Percentiles rank a stretch among this genome's conserved stretches.
Conservation (phyloP, 352 stramenopile genomes). For the Globisporangium nodosum region DNA sequence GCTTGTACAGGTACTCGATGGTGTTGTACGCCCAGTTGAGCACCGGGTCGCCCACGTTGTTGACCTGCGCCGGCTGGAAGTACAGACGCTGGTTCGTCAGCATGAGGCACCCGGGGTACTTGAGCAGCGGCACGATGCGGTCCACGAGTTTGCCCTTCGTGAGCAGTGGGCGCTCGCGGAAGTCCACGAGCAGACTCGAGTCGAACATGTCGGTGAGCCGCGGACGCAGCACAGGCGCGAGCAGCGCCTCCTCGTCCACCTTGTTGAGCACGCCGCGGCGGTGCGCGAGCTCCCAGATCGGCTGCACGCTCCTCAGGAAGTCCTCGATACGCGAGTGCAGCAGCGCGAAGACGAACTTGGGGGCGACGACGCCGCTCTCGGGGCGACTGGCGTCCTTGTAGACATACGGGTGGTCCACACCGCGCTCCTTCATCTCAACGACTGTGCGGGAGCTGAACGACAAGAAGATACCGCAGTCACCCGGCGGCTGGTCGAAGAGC, state of each 20-base stretch:
- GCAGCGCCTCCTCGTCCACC: conserved; percentile 73
- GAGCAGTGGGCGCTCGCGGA: conserved; percentile 80
- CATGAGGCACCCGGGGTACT: conserved; percentile 90
- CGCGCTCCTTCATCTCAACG: conserved; percentile 85
- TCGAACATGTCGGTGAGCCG: conserved; percentile 87
- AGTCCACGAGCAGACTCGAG: conserved; percentile 85
- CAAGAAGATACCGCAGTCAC: conserved; percentile 4
- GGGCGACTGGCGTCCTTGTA: conserved; percentile 30
- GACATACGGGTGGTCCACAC: conserved; percentile 24
- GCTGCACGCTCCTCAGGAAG: conserved; percentile 65
- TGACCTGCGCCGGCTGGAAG: conserved; percentile 89
- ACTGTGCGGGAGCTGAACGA: conserved; percentile 17
- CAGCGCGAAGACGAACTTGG: conserved; percentile 80
- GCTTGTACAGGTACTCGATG: conserved; percentile 81
- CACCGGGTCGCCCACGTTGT: conserved; percentile 88
- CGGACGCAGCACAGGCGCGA: conserved; percentile 64
- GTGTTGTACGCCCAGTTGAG: conserved; percentile 76
- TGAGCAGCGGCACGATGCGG: conserved; percentile 87
- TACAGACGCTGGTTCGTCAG: conserved; percentile 79
- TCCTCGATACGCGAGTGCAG: conserved; percentile 81
- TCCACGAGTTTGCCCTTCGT: conserved; percentile 73
- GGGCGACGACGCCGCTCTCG: conserved; percentile 5
- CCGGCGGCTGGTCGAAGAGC: conserved; percentile 23
- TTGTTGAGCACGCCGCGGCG: conserved; percentile 74
- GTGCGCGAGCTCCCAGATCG: conserved; percentile 62